Percentiles rank a stretch among this genome's conserved stretches.
Conservation (phyloP, 495 filamentous ascomycete genomes). For the Lasiosphaeriaceae sp. region DNA sequence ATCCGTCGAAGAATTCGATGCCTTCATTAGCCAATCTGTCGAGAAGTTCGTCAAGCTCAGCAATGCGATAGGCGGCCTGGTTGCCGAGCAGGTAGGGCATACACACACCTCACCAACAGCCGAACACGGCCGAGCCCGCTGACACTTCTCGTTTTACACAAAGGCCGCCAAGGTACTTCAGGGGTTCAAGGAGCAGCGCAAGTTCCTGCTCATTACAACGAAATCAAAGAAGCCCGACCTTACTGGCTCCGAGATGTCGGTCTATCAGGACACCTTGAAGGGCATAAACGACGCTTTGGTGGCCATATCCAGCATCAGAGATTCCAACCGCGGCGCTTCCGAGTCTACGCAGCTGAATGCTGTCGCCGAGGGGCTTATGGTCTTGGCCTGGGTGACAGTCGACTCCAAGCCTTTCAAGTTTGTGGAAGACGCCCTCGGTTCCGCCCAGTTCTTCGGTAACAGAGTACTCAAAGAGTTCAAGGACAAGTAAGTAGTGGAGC, state of each 20-base stretch:
- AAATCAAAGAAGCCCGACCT: slow-evolving; percentile 89
- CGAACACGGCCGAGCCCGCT: neutral
- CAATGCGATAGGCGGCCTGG: slow-evolving; percentile 67
- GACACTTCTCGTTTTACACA: neutral
- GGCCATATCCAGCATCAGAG: slow-evolving; percentile 70
- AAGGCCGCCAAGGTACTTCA: slow-evolving; percentile 37
- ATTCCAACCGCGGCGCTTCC: slow-evolving; percentile 67
- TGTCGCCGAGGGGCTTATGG: slow-evolving; percentile 83
- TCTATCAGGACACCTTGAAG: slow-evolving; percentile 60
- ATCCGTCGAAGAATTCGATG: slow-evolving; percentile 80
- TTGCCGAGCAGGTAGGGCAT: slow-evolving; percentile 69
- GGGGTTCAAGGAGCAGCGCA: slow-evolving; percentile 75
- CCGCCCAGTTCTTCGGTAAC: slow-evolving; percentile 89
- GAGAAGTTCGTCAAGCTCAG: slow-evolving; percentile 75
- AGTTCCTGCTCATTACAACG: slow-evolving; percentile 80
- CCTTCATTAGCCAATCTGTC: slow-evolving; percentile 69
- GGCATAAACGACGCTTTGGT: slow-evolving; percentile 76
- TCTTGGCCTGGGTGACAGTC: slow-evolving; percentile 79
- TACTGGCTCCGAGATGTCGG: slow-evolving; percentile 61
- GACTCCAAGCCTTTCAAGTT: slow-evolving; percentile 76
- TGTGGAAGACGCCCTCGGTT: slow-evolving; percentile 69
- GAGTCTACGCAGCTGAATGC: slow-evolving; percentile 75
- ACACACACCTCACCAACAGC: neutral
- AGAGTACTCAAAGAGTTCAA: slow-evolving; percentile 83
- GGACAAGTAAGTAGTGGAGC: slow-evolving; percentile 64